These are phyloP conservation scores for Wickerhamiella nectarea DNA, from an alignment of 805 yeast genomes.

Conservation along the genomic window DNA sequence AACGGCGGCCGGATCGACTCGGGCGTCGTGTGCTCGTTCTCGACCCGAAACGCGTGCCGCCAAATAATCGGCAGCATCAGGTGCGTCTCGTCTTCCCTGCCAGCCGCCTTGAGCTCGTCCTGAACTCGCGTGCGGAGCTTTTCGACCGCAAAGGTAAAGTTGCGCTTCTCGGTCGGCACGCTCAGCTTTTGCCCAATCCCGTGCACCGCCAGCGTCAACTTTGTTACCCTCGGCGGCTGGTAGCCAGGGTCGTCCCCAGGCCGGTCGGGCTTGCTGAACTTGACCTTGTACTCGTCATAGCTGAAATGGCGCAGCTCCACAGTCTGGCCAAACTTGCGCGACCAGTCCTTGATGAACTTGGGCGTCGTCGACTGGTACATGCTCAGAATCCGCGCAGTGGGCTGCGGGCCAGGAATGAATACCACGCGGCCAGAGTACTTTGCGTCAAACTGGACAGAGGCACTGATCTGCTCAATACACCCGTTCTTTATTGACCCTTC, in stretches of 20 bases:
- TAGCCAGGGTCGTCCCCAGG: conserved; percentile 19
- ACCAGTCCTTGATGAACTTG: conserved; percentile 15
- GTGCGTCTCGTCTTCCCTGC: not conserved
- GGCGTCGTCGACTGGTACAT: conserved; percentile 7
- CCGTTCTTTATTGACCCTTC: conserved; percentile 20
- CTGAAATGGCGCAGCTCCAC: conserved; percentile 23
- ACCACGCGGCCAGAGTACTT: conserved; percentile 4
- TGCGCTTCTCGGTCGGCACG: conserved; percentile 61
- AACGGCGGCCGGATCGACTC: conserved; percentile 66
- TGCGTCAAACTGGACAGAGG: conserved; percentile 2
- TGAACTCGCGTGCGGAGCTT: conserved; percentile 26
- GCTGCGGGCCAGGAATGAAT: conserved; percentile 1
- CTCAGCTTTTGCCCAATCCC: conserved; percentile 92
- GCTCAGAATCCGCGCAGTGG: conserved; percentile 4
- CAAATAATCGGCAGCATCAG: conserved; percentile 65
- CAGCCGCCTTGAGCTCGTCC: not conserved
- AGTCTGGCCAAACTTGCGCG: conserved; percentile 16
- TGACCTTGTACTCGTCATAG: conserved; percentile 23
- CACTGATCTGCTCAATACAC: conserved; percentile 12
- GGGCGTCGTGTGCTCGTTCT: conserved; percentile 36
- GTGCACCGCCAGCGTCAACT: conserved; percentile 71
- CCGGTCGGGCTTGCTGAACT: conserved; percentile 20
- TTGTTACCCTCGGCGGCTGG: conserved; percentile 33
- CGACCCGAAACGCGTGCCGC: conserved; percentile 48
- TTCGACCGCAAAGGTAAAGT: conserved; percentile 61